Evolutionary conservation across 1,284 basidiomycete genomes (phyloP).

Genomic region (Leccinum laetum): DNA sequence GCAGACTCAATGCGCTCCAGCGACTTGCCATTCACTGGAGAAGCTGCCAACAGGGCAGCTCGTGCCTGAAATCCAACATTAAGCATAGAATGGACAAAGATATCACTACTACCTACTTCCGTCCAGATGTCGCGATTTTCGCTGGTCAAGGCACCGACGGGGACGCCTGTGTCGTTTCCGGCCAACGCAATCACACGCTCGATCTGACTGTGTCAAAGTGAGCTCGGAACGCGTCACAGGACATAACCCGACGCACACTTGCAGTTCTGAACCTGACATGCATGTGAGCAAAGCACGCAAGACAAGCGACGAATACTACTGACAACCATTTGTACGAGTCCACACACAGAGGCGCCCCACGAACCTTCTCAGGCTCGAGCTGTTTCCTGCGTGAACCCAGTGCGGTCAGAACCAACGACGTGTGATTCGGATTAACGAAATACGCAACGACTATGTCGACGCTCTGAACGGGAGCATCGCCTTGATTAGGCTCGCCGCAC

Average conservation of each 20-base stretch:
- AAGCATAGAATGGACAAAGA: not conserved
- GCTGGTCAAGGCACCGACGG: conserved; percentile 83
- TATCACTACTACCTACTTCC: conserved; percentile 47
- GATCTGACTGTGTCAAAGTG: conserved; percentile 61
- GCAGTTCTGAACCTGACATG: conserved; percentile 79
- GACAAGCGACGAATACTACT: conserved; percentile 29
- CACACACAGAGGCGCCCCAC: conserved; percentile 87
- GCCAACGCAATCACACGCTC: conserved; percentile 74
- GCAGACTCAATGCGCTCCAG: conserved; percentile 88
- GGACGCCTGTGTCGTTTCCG: conserved; percentile 54
- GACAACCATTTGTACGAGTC: conserved; percentile 92
- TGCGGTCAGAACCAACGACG: not conserved
- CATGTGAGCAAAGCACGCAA: not conserved
- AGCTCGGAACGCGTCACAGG: conserved; percentile 3
- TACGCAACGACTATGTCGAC: conserved; percentile 69
- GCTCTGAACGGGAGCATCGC: conserved; percentile 83
- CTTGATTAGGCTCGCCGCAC: conserved; percentile 83
- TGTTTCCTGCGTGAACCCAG: conserved; percentile 50
- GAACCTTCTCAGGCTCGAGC: conserved; percentile 90
- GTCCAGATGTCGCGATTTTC: conserved; percentile 94
- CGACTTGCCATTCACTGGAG: conserved; percentile 65
- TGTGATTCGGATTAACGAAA: not conserved
- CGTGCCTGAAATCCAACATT: conserved; percentile 48
- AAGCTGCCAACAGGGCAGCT: conserved; percentile 62
- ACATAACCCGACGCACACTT: conserved; percentile 44